Conservation (phyloP, 257 asterid genomes). For the Fraxinus cuspidata region DNA sequence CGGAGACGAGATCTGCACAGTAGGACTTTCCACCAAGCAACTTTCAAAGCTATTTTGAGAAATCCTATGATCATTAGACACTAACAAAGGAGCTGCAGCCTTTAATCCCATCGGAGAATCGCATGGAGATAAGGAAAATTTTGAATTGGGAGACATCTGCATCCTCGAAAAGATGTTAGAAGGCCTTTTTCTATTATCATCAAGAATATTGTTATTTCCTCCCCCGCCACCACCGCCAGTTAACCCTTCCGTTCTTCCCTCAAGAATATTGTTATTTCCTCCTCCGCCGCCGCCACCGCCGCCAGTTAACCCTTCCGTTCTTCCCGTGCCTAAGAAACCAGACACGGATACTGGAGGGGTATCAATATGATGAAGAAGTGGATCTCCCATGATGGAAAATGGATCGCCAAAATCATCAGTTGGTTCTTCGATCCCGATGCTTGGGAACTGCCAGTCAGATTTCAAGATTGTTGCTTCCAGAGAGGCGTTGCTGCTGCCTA, state of each 20-base stretch:
- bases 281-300: not conserved
- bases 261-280: slow-evolving; percentile 4
- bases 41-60: slow-evolving; percentile 33
- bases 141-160: slow-evolving; percentile 63
- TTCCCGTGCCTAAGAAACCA: slow-evolving; percentile 16
- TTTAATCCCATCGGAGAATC: slow-evolving; percentile 29
- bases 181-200: slow-evolving; percentile 34
- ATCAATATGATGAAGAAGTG: slow-evolving; percentile 33
- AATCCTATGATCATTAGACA: slow-evolving; percentile 30
- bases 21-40: slow-evolving; percentile 42
- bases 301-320: not conserved
- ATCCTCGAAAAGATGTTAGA: slow-evolving; percentile 57
- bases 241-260: not conserved
- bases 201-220: slow-evolving; percentile 5
- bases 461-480: not conserved
- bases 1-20: slow-evolving; percentile 92
- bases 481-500: not conserved
- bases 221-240: not conserved
- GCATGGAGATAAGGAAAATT: slow-evolving; percentile 29
- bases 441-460: slow-evolving; percentile 36
- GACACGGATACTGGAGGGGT: slow-evolving; percentile 22
- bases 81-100: slow-evolving; percentile 27
- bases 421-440: slow-evolving; percentile 7
- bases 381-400: slow-evolving; percentile 42
- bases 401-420: slow-evolving; percentile 49